Evolutionary conservation across 495 filamentous ascomycete species (phyloP), one percentile per base, ranked within the genome.

Genomic region (Talaromyces wortmannii): DNA sequence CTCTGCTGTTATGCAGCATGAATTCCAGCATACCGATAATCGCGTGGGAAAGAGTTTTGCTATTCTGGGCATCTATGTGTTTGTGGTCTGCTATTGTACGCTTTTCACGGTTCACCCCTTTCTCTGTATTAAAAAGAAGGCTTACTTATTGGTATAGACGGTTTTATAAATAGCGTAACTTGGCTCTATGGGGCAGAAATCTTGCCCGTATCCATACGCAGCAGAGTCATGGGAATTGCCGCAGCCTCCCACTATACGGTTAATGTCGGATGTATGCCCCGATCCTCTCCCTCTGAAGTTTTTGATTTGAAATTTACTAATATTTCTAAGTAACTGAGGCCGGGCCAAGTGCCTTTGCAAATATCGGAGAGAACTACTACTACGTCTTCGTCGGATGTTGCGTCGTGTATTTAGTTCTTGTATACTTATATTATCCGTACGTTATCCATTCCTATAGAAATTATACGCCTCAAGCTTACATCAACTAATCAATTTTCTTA

Each of bases 141-240:
- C 23, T 23, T 23, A 23, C 23, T 23, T 23, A 23, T 4, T 23
- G 23, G 23, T 45, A 15, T 45, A 79, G 78, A 84, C 55, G 77
- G 75, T 31, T 76, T 82, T 71, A 71, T 84, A 11, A 83, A 83
- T 68, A 78, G 73, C 57, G 81, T 78, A 7, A 83, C 81, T 5
- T 84, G 81, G 81, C 63, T 83, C 1, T 84, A 84, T 56, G 81
- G 80, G 10, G 78, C 81, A 23, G 81, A 84, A 62, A 77, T 84
- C n/a, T 61, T 84, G 1, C 81, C 81, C 3, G 77, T 83, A 16
- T 71, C 71, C 11, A 67, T 83, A 36, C 74, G 81, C 13, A 83
- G 78, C 63, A 83, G 81, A 59, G 69, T 84, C 3, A 82, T 84
- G 78, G 81, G 81, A 15, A 55, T 84, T 6, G 78, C 79, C 6